Base-by-base conservation (phyloP, 176 grass and related monocot species). In the Lolium multiflorum region DNA sequence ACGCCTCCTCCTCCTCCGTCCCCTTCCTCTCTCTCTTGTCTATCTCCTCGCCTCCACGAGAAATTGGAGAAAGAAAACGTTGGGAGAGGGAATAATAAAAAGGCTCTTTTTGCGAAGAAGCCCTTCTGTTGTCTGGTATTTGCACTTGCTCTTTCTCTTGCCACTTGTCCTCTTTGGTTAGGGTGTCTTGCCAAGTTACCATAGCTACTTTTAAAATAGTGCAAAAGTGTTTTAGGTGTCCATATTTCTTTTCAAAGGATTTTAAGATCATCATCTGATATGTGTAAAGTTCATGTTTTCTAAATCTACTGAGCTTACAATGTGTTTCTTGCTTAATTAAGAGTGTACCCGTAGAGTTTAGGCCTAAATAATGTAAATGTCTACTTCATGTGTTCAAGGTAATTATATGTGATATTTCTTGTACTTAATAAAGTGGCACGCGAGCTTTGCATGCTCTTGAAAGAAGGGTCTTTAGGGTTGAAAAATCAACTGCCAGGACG, bases 11-110 rank as follows among this genome's bases (percentile, higher is more conserved):
- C 28, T 43, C 79, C 63, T 48, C 74, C 74, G 12, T 31, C 13
- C 51, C 39, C 57, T 50, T 17, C 70, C 56, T 41, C 72, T 59
- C 76, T 61, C 57, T 76, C 50, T 52, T 46, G 68, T 70, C 74
- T 88, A 81, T 91, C 86, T 78, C 63, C 86, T 91, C 86, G 77
- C 82, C 82, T 82, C 82, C 90, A 91, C 90, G 77, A 88, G 86
- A 91, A 91, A 91, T 91, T 83, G 44, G 51, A 17, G 18, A 15
- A 71, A 37, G 46, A 76, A 83, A 75, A 68, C 14, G 65, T 13
- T 20, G 24, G 65, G 61, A 58, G 21, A 14, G 13, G 8, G 38
- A 78, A 54, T 55, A 69, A 60, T 81, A 84, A 61, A 51, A 69
- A 61, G 41, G n/a, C 61, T 8, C 31, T 1, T 1, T 88, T 91